Conservation (phyloP, 768 basidiomycete species). For the Boletus insuetus region DNA sequence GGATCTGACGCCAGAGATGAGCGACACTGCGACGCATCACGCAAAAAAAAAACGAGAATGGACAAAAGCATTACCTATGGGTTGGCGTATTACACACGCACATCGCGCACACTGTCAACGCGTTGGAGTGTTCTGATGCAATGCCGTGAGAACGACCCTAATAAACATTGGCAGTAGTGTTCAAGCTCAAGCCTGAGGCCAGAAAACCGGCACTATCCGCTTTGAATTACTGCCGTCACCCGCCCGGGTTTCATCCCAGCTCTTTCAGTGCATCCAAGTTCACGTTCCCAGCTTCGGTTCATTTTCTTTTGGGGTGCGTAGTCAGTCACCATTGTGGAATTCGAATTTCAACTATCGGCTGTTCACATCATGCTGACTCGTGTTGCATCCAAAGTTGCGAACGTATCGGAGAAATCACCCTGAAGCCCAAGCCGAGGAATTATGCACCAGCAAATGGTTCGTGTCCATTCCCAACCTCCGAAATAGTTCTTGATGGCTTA, state of each 20-base stretch:
- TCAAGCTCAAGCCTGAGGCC: too few relatives aligned
- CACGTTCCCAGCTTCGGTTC: conserved; percentile 14
- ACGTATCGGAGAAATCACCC: background rate
- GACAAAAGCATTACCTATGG: conserved; percentile 1
- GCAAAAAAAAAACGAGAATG: background rate
- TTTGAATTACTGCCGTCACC: background rate
- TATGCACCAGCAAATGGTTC: conserved; percentile 21
- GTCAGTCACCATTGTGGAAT: background rate
- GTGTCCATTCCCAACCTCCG: background rate
- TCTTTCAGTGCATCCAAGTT: background rate
- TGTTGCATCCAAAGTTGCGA: background rate
- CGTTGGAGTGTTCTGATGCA: background rate
- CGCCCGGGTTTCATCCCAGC: conserved; percentile 5
- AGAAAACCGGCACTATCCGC: background rate
- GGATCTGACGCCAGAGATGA: conserved; percentile 1
- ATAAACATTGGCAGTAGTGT: background rate
- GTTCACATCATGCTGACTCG: background rate
- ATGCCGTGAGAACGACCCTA: conserved; percentile 15
- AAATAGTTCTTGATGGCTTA: background rate
- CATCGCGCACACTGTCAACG: background rate
- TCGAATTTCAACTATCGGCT: conserved; percentile 1
- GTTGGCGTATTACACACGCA: background rate
- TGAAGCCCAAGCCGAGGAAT: background rate
- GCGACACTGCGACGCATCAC: background rate
- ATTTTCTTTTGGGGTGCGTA: conserved; percentile 11